Base-by-base conservation (phyloP, 2,329 filamentous ascomycete genomes). In the Cyclaneusma minus region DNA sequence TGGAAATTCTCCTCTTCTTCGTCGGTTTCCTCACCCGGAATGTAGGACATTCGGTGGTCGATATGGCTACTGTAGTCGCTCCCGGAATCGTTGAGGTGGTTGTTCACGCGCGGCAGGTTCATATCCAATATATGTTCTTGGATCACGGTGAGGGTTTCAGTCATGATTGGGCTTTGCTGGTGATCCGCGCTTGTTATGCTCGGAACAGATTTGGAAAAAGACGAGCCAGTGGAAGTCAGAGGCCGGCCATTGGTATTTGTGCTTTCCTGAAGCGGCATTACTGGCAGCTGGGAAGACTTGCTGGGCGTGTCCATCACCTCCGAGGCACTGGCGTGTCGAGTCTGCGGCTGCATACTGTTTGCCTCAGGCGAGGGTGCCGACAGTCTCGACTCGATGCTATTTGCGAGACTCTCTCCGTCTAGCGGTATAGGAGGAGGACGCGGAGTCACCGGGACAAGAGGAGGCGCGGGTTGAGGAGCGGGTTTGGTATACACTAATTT, bases 71-170 rank as follows among this genome's bases (percentile, higher is more conserved):
- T 92, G 51, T 93, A 93, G 48, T 92, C 82, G 54, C 83, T 93
- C 25, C 76, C 79, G 2, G 84, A 91, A 49, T 91, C 82, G 35
- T 72, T 82, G 22, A 62, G 53, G 22, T 42, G 36, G 12, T 24
- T 10, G 33, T 57, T 64, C 33, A 52, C 59, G 4, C 60, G 55
- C 5, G 64, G 55, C 11, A 64, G 65, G 34, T 66, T 59, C 36
- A 95, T 68, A 48, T 93, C 80, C 21, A 83, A 93, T 40, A 95
- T 93, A 47, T 94, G 87, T 52, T 95, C 87, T 49, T 95, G 78
- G 42, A 95, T 95, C 31, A 95, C 87, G 44, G 84, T 93, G 27
- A 95, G 56, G 1, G 87, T 94, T 49, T 95, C 85, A 47, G 85
- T 84, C 60, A 95, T 78, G 25, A 94, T 85, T 7, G 81, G 78